phyloP scores from a whole-genome alignment of 1,284 basidiomycete genomes.

The Sanghuangporus sanghuang region DNA sequence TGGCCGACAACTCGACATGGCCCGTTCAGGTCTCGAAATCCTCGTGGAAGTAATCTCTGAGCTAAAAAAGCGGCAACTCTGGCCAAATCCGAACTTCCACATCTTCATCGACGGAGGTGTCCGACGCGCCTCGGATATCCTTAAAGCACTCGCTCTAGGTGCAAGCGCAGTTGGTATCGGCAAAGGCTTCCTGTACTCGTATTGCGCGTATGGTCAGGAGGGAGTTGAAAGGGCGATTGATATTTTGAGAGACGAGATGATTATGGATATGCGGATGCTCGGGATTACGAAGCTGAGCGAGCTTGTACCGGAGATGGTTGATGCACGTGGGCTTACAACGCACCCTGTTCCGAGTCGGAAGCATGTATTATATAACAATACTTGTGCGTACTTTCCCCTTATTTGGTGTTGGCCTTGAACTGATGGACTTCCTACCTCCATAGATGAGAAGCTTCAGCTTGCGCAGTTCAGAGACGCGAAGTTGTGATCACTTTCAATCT shows the following conservation, averaged over 20 bases:
- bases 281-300: constrained; percentile 45
- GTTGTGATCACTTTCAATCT: constrained; percentile 7
- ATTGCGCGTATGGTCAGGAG: constrained; percentile 60
- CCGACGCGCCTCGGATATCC: constrained; percentile 61
- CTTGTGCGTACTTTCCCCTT: constrained; percentile 36
- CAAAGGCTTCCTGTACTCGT: constrained; percentile 59
- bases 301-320: constrained; percentile 39
- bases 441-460: constrained; percentile 22
- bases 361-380: constrained; percentile 45
- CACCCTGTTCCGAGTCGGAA: constrained; percentile 37
- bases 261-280: constrained; percentile 48
- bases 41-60: constrained; percentile 59
- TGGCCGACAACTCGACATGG: constrained; percentile 63
- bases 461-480: constrained; percentile 19
- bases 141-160: constrained; percentile 70
- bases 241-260: constrained; percentile 51
- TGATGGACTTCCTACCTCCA: not conserved
- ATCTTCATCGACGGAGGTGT: constrained; percentile 73
- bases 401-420: not conserved
- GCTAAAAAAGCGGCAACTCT: constrained; percentile 44
- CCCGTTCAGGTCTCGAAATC: constrained; percentile 59
- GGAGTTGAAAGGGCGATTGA: constrained; percentile 48
- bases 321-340: constrained; percentile 31
- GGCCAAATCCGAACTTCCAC: constrained; percentile 47
- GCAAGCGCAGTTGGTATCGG: constrained; percentile 56